Conservation (phyloP, 2,329 filamentous ascomycete genomes). For the Periconia macrospinosa region DNA sequence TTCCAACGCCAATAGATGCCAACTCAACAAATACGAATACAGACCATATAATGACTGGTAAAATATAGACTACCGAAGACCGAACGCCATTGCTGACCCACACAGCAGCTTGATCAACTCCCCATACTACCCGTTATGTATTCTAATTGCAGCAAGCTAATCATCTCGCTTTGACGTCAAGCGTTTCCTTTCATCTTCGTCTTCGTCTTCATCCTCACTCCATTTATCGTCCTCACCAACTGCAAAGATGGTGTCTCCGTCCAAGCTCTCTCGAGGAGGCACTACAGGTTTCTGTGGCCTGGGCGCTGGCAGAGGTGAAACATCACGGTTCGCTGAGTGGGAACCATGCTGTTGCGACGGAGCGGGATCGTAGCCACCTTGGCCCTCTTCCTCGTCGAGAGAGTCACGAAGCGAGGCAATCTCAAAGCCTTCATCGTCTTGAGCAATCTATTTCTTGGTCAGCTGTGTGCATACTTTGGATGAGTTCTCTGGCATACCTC, state of each 20-base stretch:
- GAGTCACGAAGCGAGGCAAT: slow-evolving; percentile 87
- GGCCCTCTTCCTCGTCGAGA: slow-evolving; percentile 64
- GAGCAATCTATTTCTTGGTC: slow-evolving; percentile 67
- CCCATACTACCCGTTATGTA: neutral
- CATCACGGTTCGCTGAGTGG: slow-evolving; percentile 37
- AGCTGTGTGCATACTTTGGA: slow-evolving; percentile 20
- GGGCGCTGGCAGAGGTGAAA: slow-evolving; percentile 57
- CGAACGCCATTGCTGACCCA: slow-evolving; percentile 1
- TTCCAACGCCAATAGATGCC: neutral
- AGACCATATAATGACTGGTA: neutral
- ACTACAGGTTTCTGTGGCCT: slow-evolving; percentile 51
- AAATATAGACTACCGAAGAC: neutral
- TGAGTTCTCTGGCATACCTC: slow-evolving; percentile 59
- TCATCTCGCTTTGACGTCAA: slow-evolving; percentile 37
- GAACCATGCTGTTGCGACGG: slow-evolving; percentile 29
- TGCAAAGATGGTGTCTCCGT: slow-evolving; percentile 95
- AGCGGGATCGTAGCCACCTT: slow-evolving; percentile 45
- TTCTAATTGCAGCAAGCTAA: slow-evolving; percentile 8
- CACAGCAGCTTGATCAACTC: neutral
- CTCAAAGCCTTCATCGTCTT: slow-evolving; percentile 98
- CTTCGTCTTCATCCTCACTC: slow-evolving; percentile 65
- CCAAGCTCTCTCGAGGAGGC: slow-evolving; percentile 64
- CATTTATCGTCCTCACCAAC: slow-evolving; percentile 87
- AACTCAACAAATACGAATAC: neutral
- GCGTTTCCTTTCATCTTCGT: slow-evolving; percentile 40